Evolutionary conservation across 1,139 yeast genomes (phyloP).

Genomic region (Lizanozyma gosingica): DNA sequence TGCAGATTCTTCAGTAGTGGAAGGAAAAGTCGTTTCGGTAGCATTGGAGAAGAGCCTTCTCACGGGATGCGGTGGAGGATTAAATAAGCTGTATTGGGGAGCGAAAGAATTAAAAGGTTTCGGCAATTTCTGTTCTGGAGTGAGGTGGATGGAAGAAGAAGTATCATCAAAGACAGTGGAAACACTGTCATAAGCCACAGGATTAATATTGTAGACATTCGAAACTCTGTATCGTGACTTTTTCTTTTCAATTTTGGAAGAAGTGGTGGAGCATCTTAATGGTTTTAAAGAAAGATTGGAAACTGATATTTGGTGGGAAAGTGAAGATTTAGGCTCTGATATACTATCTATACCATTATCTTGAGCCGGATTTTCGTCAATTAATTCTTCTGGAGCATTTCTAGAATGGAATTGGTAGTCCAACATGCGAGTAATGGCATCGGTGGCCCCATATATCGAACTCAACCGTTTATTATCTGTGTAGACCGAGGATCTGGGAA

Average conservation of each 20-base stretch:
- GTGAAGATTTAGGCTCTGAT: background rate
- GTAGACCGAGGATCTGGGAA: background rate
- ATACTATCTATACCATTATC: too few relatives aligned
- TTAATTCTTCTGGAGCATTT: too few relatives aligned
- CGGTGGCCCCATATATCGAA: background rate
- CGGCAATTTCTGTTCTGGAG: background rate
- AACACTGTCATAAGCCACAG: conserved; percentile 10
- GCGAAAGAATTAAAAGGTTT: too few relatives aligned
- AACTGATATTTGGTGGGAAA: conserved; percentile 15
- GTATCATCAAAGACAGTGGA: background rate
- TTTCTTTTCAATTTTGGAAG: conserved; percentile 27
- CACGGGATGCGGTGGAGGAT: too few relatives aligned
- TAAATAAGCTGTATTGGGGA: background rate
- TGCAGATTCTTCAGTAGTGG: too few relatives aligned
- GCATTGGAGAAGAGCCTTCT: background rate
- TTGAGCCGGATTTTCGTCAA: too few relatives aligned
- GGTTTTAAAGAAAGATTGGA: conserved; percentile 35
- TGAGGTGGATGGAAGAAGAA: background rate
- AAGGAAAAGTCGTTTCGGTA: background rate
- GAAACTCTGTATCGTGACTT: conserved; percentile 34
- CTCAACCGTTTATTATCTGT: background rate
- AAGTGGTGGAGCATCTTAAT: conserved; percentile 21
- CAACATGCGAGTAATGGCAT: background rate
- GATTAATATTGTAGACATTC: conserved; percentile 30
- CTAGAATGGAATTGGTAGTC: background rate